Evolutionary conservation across 192 early-diverging fungal genomes (phyloP).

Genomic region (Coemansia sp.): DNA sequence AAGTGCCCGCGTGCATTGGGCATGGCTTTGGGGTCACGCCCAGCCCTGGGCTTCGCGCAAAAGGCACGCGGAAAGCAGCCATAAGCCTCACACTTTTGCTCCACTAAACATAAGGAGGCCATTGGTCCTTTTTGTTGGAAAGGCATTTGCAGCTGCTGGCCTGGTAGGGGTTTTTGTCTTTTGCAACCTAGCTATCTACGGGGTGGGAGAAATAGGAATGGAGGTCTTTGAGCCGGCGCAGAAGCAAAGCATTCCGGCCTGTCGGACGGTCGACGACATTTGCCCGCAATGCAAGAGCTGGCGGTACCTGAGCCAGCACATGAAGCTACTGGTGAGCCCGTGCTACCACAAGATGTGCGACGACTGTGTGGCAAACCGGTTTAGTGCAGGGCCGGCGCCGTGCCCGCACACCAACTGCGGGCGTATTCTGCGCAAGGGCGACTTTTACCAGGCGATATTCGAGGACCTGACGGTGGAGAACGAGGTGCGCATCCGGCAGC

Average conservation of each 20-base stretch:
- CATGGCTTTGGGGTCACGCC: no score
- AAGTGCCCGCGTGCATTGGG: no score
- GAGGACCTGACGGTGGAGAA: conserved; percentile 93
- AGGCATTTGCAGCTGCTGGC: not conserved
- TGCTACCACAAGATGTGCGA: conserved; percentile 99
- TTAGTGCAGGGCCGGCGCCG: conserved; percentile 77
- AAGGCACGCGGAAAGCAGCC: conserved; percentile 2
- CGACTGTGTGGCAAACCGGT: conserved; percentile 79
- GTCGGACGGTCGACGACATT: conserved; percentile 21
- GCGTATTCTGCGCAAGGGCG: conserved; percentile 68
- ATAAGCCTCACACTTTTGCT: no score
- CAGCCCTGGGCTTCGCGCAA: no score
- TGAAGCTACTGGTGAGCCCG: conserved; percentile 85
- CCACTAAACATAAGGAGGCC: no score
- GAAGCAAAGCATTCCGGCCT: conserved; percentile 33
- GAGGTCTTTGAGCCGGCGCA: conserved; percentile 30
- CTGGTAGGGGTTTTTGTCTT: not conserved
- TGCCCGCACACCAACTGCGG: conserved; percentile 92
- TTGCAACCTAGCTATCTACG: not conserved
- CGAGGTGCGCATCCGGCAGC: conserved; percentile 80
- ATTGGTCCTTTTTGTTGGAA: not conserved
- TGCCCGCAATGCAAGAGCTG: conserved; percentile 82
- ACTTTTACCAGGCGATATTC: conserved; percentile 86
- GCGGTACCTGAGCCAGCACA: conserved; percentile 76
- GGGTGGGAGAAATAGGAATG: conserved; percentile 9